Conservation (phyloP, 164 flowering plant species). For the Stephania yunnanensis region DNA sequence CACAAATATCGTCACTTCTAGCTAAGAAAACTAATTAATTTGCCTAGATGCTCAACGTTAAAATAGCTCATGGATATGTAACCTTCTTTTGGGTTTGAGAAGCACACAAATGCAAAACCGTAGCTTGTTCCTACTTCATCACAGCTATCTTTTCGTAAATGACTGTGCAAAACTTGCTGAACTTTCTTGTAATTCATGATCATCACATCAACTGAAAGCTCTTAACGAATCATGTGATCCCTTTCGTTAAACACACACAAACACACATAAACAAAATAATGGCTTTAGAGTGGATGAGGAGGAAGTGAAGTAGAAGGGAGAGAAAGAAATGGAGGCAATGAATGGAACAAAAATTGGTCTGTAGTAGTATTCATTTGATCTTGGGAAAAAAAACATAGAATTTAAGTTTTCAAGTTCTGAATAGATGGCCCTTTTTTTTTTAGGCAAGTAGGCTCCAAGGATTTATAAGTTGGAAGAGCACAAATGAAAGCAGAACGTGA, state of each 20-base stretch:
- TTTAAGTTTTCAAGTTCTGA: too few relatives aligned
- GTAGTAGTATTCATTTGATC: not conserved
- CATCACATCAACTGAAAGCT: conserved; percentile 66
- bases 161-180: conserved; percentile 67
- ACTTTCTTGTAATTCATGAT: conserved; percentile 55
- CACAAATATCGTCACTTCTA: not conserved
- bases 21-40: not conserved
- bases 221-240: conserved; percentile 79
- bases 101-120: conserved; percentile 93
- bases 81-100: conserved; percentile 80
- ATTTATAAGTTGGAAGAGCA: conserved; percentile 38
- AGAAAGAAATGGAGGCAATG: conserved; percentile 18
- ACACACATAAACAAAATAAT: not conserved
- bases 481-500: conserved; percentile 39
- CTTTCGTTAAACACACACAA: conserved; percentile 19
- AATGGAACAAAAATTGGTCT: conserved; percentile 42
- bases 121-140: conserved; percentile 67
- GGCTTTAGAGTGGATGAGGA: not conserved
- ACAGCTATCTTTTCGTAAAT: conserved; percentile 69
- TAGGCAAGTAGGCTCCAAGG: conserved; percentile 31
- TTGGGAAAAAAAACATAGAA: too few relatives aligned
- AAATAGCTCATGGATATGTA: conserved; percentile 54
- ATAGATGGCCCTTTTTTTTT: too few relatives aligned
- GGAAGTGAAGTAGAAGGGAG: too few relatives aligned
- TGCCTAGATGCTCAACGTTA: conserved; percentile 40